phyloP scores from a whole-genome alignment of 2,329 filamentous ascomycete species.

The Colletotrichum echinochloae region DNA sequence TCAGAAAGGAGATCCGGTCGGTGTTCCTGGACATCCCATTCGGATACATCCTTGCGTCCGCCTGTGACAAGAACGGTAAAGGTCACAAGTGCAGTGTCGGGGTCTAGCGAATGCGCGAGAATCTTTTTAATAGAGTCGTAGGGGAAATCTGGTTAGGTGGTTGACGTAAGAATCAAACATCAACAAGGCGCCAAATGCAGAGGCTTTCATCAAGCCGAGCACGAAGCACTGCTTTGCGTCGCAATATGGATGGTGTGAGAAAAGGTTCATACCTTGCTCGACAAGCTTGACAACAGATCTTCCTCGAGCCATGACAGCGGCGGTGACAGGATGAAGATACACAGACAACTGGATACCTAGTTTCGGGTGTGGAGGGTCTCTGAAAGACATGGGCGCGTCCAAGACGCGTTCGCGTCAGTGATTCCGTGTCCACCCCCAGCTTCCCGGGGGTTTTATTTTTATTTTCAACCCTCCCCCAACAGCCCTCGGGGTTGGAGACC shows the following conservation, averaged over 20 bases:
- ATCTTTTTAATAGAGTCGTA: conserved; percentile 35
- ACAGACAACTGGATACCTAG: background rate
- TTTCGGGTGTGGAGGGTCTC: background rate
- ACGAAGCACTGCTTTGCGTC: background rate
- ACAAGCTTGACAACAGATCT: conserved; percentile 14
- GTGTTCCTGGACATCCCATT: conserved; percentile 37
- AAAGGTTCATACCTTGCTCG: conserved; percentile 18
- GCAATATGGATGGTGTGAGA: background rate
- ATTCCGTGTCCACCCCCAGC: background rate
- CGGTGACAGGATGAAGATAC: background rate
- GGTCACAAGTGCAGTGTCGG: conserved; percentile 28
- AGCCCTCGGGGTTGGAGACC: background rate
- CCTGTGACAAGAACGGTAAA: conserved; percentile 23
- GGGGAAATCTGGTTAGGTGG: conserved; percentile 10
- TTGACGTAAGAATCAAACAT: background rate
- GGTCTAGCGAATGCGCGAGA: conserved; percentile 18
- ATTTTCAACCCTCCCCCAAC: background rate
- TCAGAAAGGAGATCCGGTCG: conserved; percentile 18
- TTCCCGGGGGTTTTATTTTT: background rate
- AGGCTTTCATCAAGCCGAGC: background rate
- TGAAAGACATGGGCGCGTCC: conserved; percentile 10
- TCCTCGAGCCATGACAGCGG: conserved; percentile 26
- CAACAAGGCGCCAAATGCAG: background rate
- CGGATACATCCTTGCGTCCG: conserved; percentile 19
- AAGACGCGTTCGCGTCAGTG: conserved; percentile 28